These are phyloP conservation scores for Gossypium gossypioides DNA, from an alignment of 441 rosid genomes.

Conservation along the genomic window DNA sequence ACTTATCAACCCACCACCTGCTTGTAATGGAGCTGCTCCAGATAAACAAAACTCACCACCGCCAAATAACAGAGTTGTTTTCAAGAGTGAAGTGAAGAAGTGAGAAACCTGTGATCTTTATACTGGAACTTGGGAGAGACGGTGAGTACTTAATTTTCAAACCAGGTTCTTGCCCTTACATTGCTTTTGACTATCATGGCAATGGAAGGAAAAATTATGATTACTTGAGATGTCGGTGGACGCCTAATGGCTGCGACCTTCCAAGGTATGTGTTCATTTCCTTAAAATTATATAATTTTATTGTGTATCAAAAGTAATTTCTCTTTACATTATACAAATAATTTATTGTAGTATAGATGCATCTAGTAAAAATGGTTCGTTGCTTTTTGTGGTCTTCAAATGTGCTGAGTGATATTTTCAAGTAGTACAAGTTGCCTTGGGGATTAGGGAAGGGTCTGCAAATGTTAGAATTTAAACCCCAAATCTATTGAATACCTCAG, in stretches of 20 bases:
- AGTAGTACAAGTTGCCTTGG: too few species aligned
- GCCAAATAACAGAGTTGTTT: background rate
- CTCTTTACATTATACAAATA: too few species aligned
- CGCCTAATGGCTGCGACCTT: constrained; percentile 81
- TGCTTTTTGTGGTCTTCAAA: too few species aligned
- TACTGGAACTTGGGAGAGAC: constrained; percentile 59
- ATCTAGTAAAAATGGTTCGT: background rate
- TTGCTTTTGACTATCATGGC: constrained; percentile 70
- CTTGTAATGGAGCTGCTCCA: background rate
- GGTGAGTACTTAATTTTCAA: constrained; percentile 50
- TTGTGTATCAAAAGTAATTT: too few species aligned
- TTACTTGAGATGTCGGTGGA: constrained; percentile 75
- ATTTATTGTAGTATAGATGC: too few species aligned
- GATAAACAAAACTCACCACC: background rate
- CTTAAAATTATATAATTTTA: too few species aligned
- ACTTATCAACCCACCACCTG: constrained; percentile 8
- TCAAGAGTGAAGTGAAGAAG: constrained; percentile 25
- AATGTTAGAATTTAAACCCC: too few species aligned
- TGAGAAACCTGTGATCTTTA: constrained; percentile 56
- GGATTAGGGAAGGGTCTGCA: too few species aligned
- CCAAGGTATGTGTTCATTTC: constrained; percentile 44
- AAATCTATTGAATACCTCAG: background rate
- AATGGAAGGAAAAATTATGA: constrained; percentile 68
- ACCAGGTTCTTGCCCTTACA: constrained; percentile 74
- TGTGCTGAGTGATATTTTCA: too few species aligned